A percentile compares a stretch with the other conserved stretches of the same genome.
Conservation (phyloP, 164 flowering plant genomes). For the Vitis rotundifolia region DNA sequence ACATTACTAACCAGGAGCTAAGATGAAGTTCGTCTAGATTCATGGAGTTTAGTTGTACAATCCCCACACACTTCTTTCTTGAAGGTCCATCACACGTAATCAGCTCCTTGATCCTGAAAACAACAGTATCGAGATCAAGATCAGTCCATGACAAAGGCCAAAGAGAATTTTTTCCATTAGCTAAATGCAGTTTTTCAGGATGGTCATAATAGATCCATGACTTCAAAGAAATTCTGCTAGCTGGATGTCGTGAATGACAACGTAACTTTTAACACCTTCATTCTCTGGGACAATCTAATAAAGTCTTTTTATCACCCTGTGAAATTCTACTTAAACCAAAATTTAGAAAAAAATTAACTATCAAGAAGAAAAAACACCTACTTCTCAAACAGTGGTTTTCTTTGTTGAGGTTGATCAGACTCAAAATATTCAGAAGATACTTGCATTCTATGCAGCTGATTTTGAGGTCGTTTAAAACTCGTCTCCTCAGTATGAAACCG, state of each 20-base stretch:
- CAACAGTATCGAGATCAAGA: neutral
- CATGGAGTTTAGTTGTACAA: constrained; percentile 40
- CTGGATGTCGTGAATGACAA: too few species aligned
- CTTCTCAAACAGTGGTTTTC: constrained; percentile 70
- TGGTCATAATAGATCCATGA: neutral
- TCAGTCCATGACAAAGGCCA: neutral
- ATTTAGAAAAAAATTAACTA: neutral
- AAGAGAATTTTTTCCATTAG: neutral
- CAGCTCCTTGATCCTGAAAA: constrained; percentile 63
- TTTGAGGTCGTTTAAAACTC: neutral
- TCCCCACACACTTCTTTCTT: constrained; percentile 48
- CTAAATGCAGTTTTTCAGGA: neutral
- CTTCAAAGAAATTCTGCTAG: neutral
- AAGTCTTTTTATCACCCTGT: too few species aligned
- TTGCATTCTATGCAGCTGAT: constrained; percentile 13
- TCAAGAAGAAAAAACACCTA: constrained; percentile 20
- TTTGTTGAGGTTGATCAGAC: constrained; percentile 56
- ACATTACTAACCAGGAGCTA: constrained; percentile 61
- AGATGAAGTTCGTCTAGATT: constrained; percentile 63
- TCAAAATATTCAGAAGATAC: constrained; percentile 61
- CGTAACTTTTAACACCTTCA: too few species aligned
- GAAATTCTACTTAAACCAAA: neutral
- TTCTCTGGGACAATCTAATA: too few species aligned
- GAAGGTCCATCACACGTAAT: constrained; percentile 31
- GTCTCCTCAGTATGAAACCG: constrained; percentile 18